Evolutionary conservation across 129 eudicot species (phyloP), one percentile per base, ranked within the genome.

Genomic region (Arctium lappa): DNA sequence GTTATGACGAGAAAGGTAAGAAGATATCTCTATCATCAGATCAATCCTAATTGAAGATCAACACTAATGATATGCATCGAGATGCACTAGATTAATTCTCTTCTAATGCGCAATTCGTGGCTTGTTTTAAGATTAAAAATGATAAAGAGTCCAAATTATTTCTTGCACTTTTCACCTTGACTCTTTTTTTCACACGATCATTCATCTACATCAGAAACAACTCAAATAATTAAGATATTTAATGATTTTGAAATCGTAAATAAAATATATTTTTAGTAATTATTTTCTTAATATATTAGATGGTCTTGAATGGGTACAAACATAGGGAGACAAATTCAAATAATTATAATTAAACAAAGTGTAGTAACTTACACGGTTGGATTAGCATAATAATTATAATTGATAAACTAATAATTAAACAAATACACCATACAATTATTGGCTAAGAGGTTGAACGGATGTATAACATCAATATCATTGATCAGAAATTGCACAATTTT

Each of bases 351-450:
- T 33, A 65, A 48, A 44, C 50, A 8, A 13, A 85, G 70, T 69
- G 7, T 48, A 75, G 82, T 75, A 81, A 75, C 79, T 80, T 75
- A 70, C 88, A 85, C 81, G 82, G 56, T 12, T 76, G 85, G 88
- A 75, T 77, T 85, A 37, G 81, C n/a, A 63, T 77, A 81, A 74
- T 48, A 80, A 32, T 56, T 1, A 77, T 72, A 78, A 38, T 48
- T 36, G 37, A 33, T 76, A 15, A 73, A 69, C 18, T 81, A 60
- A 63, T 9, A 82, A 32, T n/a, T 27, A 32, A 33, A 13, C 0
- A 32, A 7, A 33, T 46, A 69, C 29, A 48, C 60, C 12, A 22
- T 44, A 36, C 30, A 33, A 74, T 2, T 38, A 85, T 69, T 75
- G 66, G 74, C 33, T 33, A 73, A 33, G 44, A 27, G 60, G 65